Evolutionary conservation across 2,329 filamentous ascomycete genomes (phyloP).

Genomic region (Aspergillus fumigatus): DNA sequence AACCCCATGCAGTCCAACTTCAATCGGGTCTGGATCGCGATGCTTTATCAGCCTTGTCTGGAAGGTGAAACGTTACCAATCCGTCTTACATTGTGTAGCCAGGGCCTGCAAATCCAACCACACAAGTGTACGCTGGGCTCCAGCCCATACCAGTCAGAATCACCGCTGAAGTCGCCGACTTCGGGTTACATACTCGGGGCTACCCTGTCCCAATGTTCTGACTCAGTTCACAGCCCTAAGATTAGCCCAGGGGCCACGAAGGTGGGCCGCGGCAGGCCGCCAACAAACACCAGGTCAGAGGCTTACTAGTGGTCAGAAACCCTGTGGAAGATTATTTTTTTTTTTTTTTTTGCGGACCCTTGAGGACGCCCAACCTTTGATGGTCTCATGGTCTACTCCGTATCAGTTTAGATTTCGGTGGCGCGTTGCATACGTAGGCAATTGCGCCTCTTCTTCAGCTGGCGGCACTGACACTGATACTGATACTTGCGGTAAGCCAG

Average conservation of each 20-base stretch:
- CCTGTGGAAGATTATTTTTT: too few species aligned
- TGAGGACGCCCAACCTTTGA: not conserved
- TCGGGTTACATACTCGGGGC: not conserved
- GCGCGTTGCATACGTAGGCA: not conserved
- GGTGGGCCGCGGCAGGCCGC: too few species aligned
- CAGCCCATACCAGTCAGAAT: not conserved
- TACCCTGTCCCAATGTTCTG: not conserved
- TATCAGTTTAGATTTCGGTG: not conserved
- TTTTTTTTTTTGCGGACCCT: not conserved
- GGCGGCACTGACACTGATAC: too few species aligned
- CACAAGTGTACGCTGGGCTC: not conserved
- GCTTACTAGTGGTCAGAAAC: not conserved
- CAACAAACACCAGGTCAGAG: not conserved
- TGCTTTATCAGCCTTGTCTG: not conserved
- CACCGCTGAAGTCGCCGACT: not conserved
- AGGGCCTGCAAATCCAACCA: not conserved
- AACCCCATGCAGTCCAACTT: not conserved
- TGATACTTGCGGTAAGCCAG: not conserved
- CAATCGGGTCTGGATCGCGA: not conserved
- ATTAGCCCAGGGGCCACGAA: not conserved
- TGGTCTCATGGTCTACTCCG: not conserved
- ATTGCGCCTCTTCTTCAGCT: not conserved
- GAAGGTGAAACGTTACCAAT: too few species aligned
- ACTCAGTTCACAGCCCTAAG: not conserved
- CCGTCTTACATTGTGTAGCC: not conserved